These are phyloP conservation scores for Nymphaea thermarum DNA, from an alignment of 164 flowering plant genomes.

Conservation along the genomic window DNA sequence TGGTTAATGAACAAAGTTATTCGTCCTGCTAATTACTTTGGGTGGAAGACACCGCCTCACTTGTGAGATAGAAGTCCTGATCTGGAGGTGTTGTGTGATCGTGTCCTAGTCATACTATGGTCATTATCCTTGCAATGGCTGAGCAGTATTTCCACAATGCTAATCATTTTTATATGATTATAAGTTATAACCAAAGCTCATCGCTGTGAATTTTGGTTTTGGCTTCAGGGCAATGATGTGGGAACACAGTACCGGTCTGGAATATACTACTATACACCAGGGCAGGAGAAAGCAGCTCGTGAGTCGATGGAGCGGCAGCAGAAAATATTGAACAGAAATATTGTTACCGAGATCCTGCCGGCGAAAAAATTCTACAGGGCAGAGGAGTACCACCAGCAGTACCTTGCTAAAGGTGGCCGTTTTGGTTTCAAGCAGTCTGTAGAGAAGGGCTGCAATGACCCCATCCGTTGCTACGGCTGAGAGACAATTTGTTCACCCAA, in stretches of 20 bases:
- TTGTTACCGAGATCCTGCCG: conserved; percentile 65
- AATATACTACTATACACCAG: conserved; percentile 61
- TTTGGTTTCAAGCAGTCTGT: conserved; percentile 48
- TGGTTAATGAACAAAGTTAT: too few relatives aligned
- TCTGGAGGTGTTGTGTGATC: too few relatives aligned
- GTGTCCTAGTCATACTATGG: too few relatives aligned
- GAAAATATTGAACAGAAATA: conserved; percentile 30
- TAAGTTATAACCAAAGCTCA: not conserved
- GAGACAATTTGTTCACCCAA: not conserved
- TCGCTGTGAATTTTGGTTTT: not conserved
- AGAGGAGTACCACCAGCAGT: conserved; percentile 68
- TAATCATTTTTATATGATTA: not conserved
- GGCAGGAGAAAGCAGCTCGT: conserved; percentile 37
- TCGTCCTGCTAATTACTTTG: too few relatives aligned
- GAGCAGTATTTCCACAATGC: too few relatives aligned
- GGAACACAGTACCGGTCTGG: conserved; percentile 85
- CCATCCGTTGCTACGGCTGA: conserved; percentile 75
- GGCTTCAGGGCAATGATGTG: conserved; percentile 53
- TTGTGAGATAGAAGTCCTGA: too few relatives aligned
- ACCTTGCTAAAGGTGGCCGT: conserved; percentile 56
- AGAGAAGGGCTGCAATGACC: conserved; percentile 71
- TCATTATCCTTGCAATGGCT: too few relatives aligned
- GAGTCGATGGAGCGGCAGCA: conserved; percentile 59
- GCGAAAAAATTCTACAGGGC: conserved; percentile 61
- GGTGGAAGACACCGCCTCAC: too few relatives aligned